Conservation (phyloP, 148 eudicot species). For the Persicaria maculosa region DNA sequence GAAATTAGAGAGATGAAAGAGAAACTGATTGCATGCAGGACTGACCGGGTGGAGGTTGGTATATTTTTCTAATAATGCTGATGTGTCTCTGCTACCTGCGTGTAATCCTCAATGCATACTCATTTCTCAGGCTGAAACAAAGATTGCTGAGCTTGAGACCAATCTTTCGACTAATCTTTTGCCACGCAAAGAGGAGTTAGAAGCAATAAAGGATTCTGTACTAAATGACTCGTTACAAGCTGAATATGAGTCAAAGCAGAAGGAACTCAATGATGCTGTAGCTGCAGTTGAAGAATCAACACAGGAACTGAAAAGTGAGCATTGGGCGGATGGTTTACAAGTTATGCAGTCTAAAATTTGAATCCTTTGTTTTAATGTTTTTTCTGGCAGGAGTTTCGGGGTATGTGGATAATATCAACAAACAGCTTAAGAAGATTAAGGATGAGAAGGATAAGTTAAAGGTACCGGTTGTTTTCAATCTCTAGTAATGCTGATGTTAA, state of each 20-base stretch:
- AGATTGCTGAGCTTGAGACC: conserved; percentile 88
- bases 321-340: not conserved
- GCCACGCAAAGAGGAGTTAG: conserved; percentile 77
- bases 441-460: conserved; percentile 61
- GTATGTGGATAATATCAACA: conserved; percentile 45
- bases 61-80: conserved; percentile 4
- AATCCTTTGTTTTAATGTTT: conserved; percentile 3
- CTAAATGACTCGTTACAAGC: conserved; percentile 45
- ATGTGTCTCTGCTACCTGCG: not conserved
- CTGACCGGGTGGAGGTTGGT: conserved; percentile 78
- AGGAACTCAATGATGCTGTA: conserved; percentile 70
- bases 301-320: conserved; percentile 60
- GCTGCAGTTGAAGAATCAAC: conserved; percentile 50
- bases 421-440: conserved; percentile 55
- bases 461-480: conserved; percentile 37
- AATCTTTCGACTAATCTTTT: conserved; percentile 86
- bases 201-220: conserved; percentile 55
- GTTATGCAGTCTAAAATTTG: not conserved
- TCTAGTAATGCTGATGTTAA: conserved; percentile 11
- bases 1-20: conserved; percentile 93
- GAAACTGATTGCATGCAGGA: conserved; percentile 59
- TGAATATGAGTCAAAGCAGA: conserved; percentile 65
- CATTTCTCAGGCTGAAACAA: conserved; percentile 64
- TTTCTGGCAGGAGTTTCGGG: conserved; percentile 48
- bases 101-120: conserved; percentile 5